Base-by-base conservation (phyloP, 2,329 filamentous ascomycete genomes). In the Uncinocarpus reesii region DNA sequence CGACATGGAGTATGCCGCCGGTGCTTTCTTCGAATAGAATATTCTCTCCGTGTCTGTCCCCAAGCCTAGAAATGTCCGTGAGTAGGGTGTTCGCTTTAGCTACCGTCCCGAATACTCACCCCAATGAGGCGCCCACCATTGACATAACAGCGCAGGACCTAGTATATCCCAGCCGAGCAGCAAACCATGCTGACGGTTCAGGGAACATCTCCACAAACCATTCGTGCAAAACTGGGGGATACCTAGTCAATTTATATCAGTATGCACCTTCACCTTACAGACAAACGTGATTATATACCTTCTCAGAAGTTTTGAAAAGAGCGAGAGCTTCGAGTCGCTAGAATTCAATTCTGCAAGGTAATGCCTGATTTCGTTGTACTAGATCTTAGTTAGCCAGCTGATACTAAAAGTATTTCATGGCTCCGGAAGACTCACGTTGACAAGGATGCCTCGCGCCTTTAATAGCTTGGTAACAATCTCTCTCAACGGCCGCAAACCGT, bases 131-230 rank as follows among this genome's bases (percentile, higher is more conserved):
- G 42, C 92, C 92, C 3, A 95, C 87, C 79, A 99, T 98, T n/a
- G 88, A 95, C 89, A 98, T 98, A 56, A 98, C 92, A 8, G 93
- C 92, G 59, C 86, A 90, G 1, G 92, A 94, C 3, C 92, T 80
- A 1, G 92, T 93, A 67, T 96, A 99, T 40, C 82, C 79, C 37
- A 96, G 74, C 6, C 92, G 80, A 7, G 90, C 89, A 2, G 81
- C 78, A 65, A 98, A 93, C 92, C 92, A 99, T 1, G 83, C 76
- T 10, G 86, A 86, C 3, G 93, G 89, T 60, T 94, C 88, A 0
- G 92, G 88, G 62, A 95, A 99, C 57, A 88, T 87, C 57, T 94
- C 85, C 16, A 92, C 80, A 65, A 98, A 99, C 92, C 92, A 99
- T 55, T 89, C 78, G 55, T 93, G 84, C 50, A 99, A 78, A 11